These are phyloP conservation scores for Pseudoscleropodium purum DNA, from an alignment of 225 moss, liverwort and hornwort genomes.

Conservation along the genomic window DNA sequence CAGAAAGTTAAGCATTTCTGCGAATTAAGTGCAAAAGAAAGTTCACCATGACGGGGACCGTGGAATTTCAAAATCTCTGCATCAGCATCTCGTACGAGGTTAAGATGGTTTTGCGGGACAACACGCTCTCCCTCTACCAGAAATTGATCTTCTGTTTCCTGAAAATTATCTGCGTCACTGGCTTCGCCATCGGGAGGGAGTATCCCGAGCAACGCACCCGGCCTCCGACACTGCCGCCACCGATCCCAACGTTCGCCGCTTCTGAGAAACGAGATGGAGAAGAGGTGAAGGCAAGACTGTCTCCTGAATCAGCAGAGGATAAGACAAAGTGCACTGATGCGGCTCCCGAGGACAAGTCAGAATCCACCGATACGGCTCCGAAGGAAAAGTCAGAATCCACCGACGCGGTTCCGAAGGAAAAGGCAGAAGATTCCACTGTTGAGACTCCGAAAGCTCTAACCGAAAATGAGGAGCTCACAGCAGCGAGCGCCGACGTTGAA, in stretches of 20 bases:
- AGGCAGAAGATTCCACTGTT: background rate
- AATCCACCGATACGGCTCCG: background rate
- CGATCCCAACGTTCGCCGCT: constrained; percentile 18
- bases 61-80: constrained; percentile 37
- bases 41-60: constrained; percentile 36
- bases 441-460: background rate
- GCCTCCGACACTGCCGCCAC: constrained; percentile 31
- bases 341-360: background rate
- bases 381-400: background rate
- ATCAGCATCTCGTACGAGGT: constrained; percentile 42
- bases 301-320: background rate
- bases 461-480: constrained; percentile 20
- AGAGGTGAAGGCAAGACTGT: background rate
- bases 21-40: background rate
- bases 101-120: constrained; percentile 38
- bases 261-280: constrained; percentile 1
- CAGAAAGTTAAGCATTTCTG: background rate
- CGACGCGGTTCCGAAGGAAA: background rate
- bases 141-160: constrained; percentile 38
- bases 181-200: constrained; percentile 41
- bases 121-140: constrained; percentile 23
- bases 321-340: background rate
- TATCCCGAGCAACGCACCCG: constrained; percentile 32
- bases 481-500: constrained; percentile 25
- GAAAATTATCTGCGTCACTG: constrained; percentile 44